These are phyloP conservation scores for Clitoria ternatea DNA, from an alignment of 306 rosid species.

Conservation along the genomic window DNA sequence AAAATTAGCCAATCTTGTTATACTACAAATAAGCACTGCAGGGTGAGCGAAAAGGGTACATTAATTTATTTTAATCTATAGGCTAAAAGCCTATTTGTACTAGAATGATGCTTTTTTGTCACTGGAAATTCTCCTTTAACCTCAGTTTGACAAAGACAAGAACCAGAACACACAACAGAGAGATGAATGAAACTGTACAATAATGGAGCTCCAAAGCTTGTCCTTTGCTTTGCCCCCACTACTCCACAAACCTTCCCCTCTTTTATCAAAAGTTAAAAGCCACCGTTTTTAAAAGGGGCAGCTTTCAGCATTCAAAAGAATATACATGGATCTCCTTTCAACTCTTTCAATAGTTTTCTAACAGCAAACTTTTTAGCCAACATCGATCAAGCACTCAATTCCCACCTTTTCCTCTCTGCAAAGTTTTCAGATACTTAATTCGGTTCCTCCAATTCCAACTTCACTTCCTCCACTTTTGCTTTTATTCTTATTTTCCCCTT, in stretches of 20 bases:
- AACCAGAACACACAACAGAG: constrained; percentile 36
- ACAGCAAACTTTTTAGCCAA: constrained; percentile 49
- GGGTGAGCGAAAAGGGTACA: constrained; percentile 28
- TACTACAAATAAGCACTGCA: constrained; percentile 15
- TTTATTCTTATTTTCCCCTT: constrained; percentile 28
- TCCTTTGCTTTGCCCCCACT: constrained; percentile 61
- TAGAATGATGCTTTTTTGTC: constrained; percentile 38
- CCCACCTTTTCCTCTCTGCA: constrained; percentile 55
- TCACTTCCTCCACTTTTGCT: constrained; percentile 8
- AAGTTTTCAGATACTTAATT: constrained; percentile 47
- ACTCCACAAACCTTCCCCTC: constrained; percentile 32
- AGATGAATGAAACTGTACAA: constrained; percentile 52
- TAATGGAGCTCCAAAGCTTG: constrained; percentile 65
- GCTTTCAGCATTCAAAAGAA: constrained; percentile 75
- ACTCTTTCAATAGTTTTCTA: constrained; percentile 33
- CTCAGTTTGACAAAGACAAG: constrained; percentile 51
- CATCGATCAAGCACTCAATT: constrained; percentile 49
- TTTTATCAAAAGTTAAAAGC: constrained; percentile 46
- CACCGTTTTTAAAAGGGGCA: constrained; percentile 49
- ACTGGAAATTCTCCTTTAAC: constrained; percentile 39
- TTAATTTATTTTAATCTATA: constrained; percentile 16
- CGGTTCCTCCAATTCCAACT: constrained; percentile 30
- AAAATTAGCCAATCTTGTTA: constrained; percentile 24
- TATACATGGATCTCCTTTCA: constrained; percentile 57
- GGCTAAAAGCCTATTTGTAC: constrained; percentile 37